Evolutionary conservation across 1,139 yeast species (phyloP), one percentile per base, ranked within the genome.

Genomic region (Magnusiomyces suaveolens): DNA sequence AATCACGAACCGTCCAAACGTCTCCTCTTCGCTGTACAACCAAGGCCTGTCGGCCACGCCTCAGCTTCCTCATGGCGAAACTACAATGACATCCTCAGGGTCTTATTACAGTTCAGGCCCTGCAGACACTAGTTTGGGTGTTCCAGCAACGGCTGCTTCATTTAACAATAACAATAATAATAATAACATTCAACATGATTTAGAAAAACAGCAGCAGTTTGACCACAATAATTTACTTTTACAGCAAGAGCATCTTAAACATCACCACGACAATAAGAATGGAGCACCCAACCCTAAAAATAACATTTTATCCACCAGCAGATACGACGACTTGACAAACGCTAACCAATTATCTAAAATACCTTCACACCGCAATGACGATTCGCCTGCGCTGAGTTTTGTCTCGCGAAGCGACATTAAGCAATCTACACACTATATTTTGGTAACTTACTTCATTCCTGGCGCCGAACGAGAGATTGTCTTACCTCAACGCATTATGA

Each of bases 391-490:
- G 10, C 24, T 44, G 16, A 62, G 63, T 50, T 65, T 61, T 64
- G 78, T 84, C 58, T 78, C 88, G 43, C 74, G 95, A 61, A 75
- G 80, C 51, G 81, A 83, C 58, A 72, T 87, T 56, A 77, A 82
- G 60, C 83, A 83, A 58, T 81, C 92, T 18, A 80, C 92, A 1
- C 82, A 82, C 63, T 81, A 82, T 57, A 80, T 92, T 46, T 73
- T 90, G 55, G 77, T 81, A 55, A 85, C 88, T 32, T 92, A 92
- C 70, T 81, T 92, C 62, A 83, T 83, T 41, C 87, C 87, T 52
- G 83, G 83, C 61, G 84, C 95, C 12, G 87, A 84, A 62, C 85
- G 88, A 62, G 84, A 81, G 63, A 75, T 92, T 50, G 77, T 81
- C 54, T 75, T 92, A 52, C 97, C 98, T 0, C 77, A 77, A 18